phyloP scores from a whole-genome alignment of 2,329 filamentous ascomycete species.

The Arthrobotrys musiformis region DNA sequence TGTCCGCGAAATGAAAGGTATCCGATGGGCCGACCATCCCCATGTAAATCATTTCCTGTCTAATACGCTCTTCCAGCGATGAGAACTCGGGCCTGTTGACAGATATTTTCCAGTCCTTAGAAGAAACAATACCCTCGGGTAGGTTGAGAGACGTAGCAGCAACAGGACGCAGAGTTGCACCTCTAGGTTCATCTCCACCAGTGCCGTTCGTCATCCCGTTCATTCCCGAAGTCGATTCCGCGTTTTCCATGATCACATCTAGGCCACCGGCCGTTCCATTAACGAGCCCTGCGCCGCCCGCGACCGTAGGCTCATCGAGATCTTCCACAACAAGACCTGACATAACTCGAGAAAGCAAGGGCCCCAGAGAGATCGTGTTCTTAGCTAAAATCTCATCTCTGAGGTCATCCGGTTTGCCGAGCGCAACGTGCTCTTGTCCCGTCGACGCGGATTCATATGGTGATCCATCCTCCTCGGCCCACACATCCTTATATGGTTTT shows the following conservation, averaged over 20 bases:
- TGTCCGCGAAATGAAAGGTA: conserved; percentile 74
- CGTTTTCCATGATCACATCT: conserved; percentile 55
- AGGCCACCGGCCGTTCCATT: conserved; percentile 63
- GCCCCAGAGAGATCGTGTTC: conserved; percentile 87
- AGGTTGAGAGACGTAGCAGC: conserved; percentile 49
- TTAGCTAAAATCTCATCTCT: conserved; percentile 87
- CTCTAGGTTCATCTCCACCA: conserved; percentile 48
- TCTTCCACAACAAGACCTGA: conserved; percentile 82
- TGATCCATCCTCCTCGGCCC: conserved; percentile 93
- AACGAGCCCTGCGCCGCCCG: conserved; percentile 52
- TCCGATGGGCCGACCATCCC: conserved; percentile 84
- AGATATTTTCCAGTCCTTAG: conserved; percentile 76
- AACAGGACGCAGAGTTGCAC: conserved; percentile 49
- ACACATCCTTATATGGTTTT: conserved; percentile 87
- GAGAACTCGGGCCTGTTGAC: conserved; percentile 83
- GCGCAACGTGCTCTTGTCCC: conserved; percentile 53
- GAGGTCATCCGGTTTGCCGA: conserved; percentile 83
- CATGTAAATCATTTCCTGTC: conserved; percentile 89
- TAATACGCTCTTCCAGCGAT: conserved; percentile 87
- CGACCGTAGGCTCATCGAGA: conserved; percentile 58
- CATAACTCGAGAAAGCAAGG: conserved; percentile 82
- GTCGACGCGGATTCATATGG: conserved; percentile 64
- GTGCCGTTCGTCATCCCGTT: conserved; percentile 62
- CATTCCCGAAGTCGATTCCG: conserved; percentile 48
- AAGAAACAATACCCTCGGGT: conserved; percentile 68